These are phyloP conservation scores for Sugiyamaella smithiae DNA, from an alignment of 805 yeast species.

Conservation along the genomic window DNA sequence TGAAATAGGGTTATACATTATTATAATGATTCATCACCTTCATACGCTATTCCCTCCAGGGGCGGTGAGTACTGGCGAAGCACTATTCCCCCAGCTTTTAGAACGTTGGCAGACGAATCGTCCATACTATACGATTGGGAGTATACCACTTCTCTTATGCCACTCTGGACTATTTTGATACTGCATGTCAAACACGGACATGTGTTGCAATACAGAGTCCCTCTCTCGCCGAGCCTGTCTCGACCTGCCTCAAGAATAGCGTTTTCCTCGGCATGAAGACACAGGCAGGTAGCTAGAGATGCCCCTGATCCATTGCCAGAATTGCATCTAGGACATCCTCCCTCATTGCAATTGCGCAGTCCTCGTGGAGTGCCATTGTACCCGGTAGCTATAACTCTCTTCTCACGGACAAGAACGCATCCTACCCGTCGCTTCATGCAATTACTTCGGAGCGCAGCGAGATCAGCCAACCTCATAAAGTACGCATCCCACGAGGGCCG, in stretches of 20 bases:
- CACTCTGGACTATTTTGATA: constrained; percentile 90
- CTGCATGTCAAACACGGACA: constrained; percentile 96
- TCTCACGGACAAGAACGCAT: constrained; percentile 85
- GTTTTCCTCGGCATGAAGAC: constrained; percentile 96
- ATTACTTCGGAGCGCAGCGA: constrained; percentile 89
- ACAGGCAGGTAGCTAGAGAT: constrained; percentile 76
- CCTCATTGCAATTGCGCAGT: constrained; percentile 84
- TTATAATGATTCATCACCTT: background rate
- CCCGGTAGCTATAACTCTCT: constrained; percentile 90
- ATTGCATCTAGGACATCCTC: constrained; percentile 93
- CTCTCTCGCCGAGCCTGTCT: constrained; percentile 63
- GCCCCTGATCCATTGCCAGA: constrained; percentile 60
- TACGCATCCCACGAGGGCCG: constrained; percentile 97
- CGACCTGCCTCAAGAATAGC: constrained; percentile 93
- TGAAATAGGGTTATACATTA: no score
- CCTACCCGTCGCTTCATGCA: constrained; percentile 98
- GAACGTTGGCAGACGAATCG: constrained; percentile 62
- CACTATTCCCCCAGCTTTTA: constrained; percentile 68
- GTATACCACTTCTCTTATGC: constrained; percentile 87
- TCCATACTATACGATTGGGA: constrained; percentile 95
- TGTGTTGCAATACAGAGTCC: constrained; percentile 86
- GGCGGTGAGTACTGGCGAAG: constrained; percentile 60
- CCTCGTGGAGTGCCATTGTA: constrained; percentile 97
- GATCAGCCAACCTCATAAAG: constrained; percentile 88
- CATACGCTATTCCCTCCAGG: constrained; percentile 25